A percentile compares a stretch with the other conserved stretches of the same genome.
Conservation (phyloP, 169 alveolate genomes). For the Babesia ovata region DNA sequence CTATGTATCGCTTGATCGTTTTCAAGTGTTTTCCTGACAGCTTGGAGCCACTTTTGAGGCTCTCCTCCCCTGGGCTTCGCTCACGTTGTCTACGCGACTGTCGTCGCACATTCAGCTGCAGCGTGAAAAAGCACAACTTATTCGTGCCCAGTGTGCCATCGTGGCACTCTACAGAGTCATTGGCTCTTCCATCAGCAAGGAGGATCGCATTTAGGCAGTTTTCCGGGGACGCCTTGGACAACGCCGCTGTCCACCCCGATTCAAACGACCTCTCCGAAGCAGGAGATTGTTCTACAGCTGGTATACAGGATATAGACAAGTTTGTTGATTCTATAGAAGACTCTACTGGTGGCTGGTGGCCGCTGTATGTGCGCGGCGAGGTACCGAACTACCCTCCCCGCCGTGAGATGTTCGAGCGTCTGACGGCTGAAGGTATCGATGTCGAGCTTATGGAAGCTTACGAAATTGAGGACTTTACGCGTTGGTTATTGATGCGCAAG, state of each 20-base stretch:
- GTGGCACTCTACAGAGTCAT: background rate
- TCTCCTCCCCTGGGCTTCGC: background rate
- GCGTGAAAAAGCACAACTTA: background rate
- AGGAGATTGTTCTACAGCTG: background rate
- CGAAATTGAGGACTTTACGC: slow-evolving; percentile 80
- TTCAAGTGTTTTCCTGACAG: background rate
- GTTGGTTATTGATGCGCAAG: slow-evolving; percentile 79
- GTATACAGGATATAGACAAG: slow-evolving; percentile 6
- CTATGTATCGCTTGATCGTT: background rate
- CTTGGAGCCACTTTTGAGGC: background rate
- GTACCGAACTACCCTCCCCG: slow-evolving; percentile 84
- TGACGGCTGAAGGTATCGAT: slow-evolving; percentile 75
- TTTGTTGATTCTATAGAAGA: slow-evolving; percentile 47
- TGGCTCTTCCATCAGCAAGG: background rate
- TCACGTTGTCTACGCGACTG: background rate
- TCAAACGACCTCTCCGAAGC: background rate
- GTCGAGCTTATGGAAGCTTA: slow-evolving; percentile 79
- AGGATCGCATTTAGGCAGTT: background rate
- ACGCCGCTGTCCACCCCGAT: background rate
- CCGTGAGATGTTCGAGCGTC: slow-evolving; percentile 72
- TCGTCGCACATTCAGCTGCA: background rate
- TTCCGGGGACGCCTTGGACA: background rate
- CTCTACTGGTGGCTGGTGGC: slow-evolving; percentile 76
- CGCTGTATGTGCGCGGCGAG: slow-evolving; percentile 79
- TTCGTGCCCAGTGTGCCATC: too few species aligned